phyloP scores from a whole-genome alignment of 2,329 filamentous ascomycete species.

The Coniochaeta ligniaria region DNA sequence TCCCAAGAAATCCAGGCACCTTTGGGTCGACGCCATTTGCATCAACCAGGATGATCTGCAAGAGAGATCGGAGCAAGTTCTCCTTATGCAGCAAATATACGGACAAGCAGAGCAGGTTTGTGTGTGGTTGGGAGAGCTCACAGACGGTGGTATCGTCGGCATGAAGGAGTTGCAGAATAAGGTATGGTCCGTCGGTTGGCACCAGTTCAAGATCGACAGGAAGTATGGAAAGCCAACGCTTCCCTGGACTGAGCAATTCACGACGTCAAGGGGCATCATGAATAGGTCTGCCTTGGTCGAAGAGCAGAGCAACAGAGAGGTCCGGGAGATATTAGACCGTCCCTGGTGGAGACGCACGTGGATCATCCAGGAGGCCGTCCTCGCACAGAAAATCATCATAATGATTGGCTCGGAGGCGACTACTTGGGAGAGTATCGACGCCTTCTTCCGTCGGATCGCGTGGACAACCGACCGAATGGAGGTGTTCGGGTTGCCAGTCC shows the following conservation, averaged over 20 bases:
- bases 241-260: neutral
- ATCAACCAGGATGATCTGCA: neutral
- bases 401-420: constrained; percentile 8
- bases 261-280: neutral
- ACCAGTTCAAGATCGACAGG: neutral
- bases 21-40: neutral
- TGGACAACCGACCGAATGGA: constrained; percentile 1
- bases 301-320: constrained; percentile 6
- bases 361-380: constrained; percentile 13
- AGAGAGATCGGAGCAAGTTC: neutral
- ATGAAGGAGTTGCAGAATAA: neutral
- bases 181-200: neutral
- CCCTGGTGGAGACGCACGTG: constrained; percentile 14
- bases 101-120: neutral
- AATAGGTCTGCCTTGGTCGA: neutral
- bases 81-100: neutral
- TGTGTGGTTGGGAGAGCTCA: neutral
- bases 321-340: constrained; percentile 10
- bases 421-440: constrained; percentile 1
- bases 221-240: neutral
- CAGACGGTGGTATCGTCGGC: neutral
- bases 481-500: constrained; percentile 2
- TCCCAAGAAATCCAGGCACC: neutral
- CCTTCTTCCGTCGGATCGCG: constrained; percentile 1
- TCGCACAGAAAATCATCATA: constrained; percentile 5